Conservation (phyloP, 2,329 filamentous ascomycete species). For the Microsporum audouinii region DNA sequence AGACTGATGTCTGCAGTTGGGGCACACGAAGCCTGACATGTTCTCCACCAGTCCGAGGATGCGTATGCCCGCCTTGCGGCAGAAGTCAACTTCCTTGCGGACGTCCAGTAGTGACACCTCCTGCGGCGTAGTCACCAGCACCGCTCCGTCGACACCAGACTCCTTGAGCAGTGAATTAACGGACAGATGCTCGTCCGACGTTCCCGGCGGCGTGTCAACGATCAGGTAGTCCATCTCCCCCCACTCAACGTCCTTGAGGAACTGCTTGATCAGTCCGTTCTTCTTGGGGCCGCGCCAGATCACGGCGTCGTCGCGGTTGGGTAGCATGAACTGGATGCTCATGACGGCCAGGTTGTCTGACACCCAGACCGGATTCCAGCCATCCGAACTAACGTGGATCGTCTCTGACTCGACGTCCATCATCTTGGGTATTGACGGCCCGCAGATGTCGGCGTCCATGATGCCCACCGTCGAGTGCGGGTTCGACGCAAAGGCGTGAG, state of each 20-base stretch:
- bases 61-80: slow-evolving; percentile 79
- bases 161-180: slow-evolving; percentile 88
- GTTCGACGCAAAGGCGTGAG: slow-evolving; percentile 78
- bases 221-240: slow-evolving; percentile 86
- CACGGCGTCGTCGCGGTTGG: slow-evolving; percentile 82
- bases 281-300: slow-evolving; percentile 99
- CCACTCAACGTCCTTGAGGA: slow-evolving; percentile 96
- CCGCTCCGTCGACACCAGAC: slow-evolving; percentile 82
- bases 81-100: slow-evolving; percentile 95
- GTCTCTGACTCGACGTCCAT: slow-evolving; percentile 92
- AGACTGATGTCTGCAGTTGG: slow-evolving; percentile 66
- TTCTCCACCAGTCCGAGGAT: slow-evolving; percentile 91
- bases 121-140: slow-evolving; percentile 88
- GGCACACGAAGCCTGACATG: slow-evolving; percentile 95
- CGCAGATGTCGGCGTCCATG: slow-evolving; percentile 98
- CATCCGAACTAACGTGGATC: slow-evolving; percentile 76
- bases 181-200: slow-evolving; percentile 86
- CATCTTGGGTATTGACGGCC: slow-evolving; percentile 95
- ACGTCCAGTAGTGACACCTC: slow-evolving; percentile 89
- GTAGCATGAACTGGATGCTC: slow-evolving; percentile 97
- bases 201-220: slow-evolving; percentile 91
- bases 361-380: slow-evolving; percentile 94
- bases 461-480: slow-evolving; percentile 71
- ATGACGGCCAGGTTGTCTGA: slow-evolving; percentile 89
- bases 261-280: slow-evolving; percentile 96